A percentile compares a stretch with the other conserved stretches of the same genome.
phyloP scores from a whole-genome alignment of 2,329 filamentous ascomycete species.

The Colletotrichum gigasporum region DNA sequence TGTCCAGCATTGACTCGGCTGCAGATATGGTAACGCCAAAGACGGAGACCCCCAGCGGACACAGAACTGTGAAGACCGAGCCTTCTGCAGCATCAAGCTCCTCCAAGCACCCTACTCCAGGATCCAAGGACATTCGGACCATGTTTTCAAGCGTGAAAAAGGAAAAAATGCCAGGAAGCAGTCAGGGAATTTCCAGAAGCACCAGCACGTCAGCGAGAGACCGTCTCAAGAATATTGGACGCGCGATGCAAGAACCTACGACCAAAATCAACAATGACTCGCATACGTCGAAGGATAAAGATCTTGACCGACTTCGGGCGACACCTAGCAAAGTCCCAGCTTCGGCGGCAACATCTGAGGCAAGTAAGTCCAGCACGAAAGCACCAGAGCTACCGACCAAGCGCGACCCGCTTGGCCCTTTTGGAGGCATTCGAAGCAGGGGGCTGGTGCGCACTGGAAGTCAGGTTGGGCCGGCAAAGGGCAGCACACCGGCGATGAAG shows the following conservation, averaged over 20 bases:
- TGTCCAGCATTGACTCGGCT: not conserved
- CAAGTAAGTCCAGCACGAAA: not conserved
- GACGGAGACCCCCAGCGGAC: not conserved
- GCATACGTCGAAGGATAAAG: not conserved
- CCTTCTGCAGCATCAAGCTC: not conserved
- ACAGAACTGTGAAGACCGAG: not conserved
- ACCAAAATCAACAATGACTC: constrained; percentile 6
- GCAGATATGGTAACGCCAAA: not conserved
- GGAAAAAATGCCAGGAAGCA: not conserved
- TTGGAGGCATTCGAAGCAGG: not conserved
- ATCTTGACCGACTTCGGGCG: not conserved
- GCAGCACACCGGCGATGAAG: not conserved
- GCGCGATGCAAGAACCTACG: not conserved
- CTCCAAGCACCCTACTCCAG: not conserved
- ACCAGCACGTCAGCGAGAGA: constrained; percentile 4
- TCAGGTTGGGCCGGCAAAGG: not conserved
- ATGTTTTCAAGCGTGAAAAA: constrained; percentile 10
- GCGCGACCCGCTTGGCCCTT: not conserved
- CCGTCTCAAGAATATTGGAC: not conserved
- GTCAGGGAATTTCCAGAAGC: not conserved
- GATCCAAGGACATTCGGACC: not conserved
- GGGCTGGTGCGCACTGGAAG: not conserved
- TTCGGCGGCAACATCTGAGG: not conserved
- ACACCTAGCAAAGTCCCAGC: not conserved
- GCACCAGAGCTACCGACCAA: not conserved